Evolutionary conservation across 371 early-diverging fungal species (phyloP), one percentile per base, ranked within the genome.

Genomic region (Phascolomyces articulosus): DNA sequence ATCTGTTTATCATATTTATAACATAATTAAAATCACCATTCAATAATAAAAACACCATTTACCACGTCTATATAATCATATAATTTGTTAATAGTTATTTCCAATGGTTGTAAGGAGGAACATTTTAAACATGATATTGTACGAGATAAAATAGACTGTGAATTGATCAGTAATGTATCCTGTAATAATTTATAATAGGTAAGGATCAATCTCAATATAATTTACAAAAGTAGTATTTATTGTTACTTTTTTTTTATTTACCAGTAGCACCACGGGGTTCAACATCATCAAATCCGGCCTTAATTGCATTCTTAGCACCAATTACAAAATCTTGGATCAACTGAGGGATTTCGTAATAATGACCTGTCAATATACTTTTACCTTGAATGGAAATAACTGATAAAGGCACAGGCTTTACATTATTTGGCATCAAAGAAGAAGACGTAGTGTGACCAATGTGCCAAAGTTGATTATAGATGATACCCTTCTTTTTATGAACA

Each of bases 241-340:
- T n/a, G n/a, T n/a, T n/a, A n/a, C n/a, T n/a, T n/a, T n/a, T n/a
- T n/a, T n/a, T n/a, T 34, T 34, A 34, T 11, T 34, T 34, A 34
- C 34, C 88, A 57, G 88, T 83, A 0, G 87, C 90, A 57, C 72
- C 80, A 70, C 91, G 92, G 26, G 91, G 74, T 60, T 91, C 88
- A 10, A 91, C 70, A 26, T 82, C 87, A 59, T 91, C 88, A 63
- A 91, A 90, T 0, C 84, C 89, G 15, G 82, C 80, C 47, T 64
- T 44, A 23, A 73, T 60, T 44, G 82, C 69, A 34, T 75, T 65
- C 58, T 66, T 27, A 24, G 82, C 82, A 9, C 86, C 83, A 8
- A 60, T 58, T 11, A 48, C 87, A 79, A 89, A 96, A n/a, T 84
- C 85, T 21, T 78, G 40, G n/a, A 84, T 75, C 13, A 87, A 58